Evolutionary conservation across 768 basidiomycete species (phyloP).

Genomic region (Suillus fuscotomentosus): DNA sequence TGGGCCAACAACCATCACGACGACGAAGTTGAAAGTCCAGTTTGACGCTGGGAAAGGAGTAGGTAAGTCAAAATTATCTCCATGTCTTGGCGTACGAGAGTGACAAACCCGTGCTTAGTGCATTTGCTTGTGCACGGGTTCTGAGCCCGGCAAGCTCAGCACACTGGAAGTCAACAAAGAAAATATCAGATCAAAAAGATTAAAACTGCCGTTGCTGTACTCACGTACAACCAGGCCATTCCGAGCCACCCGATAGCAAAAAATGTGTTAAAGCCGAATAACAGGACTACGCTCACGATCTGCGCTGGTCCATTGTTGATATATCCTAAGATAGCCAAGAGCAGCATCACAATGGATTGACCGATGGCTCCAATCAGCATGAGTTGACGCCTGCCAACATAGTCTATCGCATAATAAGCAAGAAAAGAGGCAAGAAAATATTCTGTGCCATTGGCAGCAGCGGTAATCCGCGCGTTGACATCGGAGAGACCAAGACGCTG

Average conservation of each 20-base stretch:
- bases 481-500: slow-evolving; percentile 22
- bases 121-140: slow-evolving; percentile 30
- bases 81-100: not conserved
- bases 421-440: slow-evolving; percentile 44
- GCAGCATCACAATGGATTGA: slow-evolving; percentile 25
- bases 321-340: slow-evolving; percentile 25
- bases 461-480: slow-evolving; percentile 26
- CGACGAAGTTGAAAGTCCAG: slow-evolving; percentile 15
- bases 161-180: slow-evolving; percentile 12
- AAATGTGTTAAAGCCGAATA: slow-evolving; percentile 36
- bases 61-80: not conserved
- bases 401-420: slow-evolving; percentile 48
- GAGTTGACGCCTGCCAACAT: slow-evolving; percentile 45
- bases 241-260: slow-evolving; percentile 39
- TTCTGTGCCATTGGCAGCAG: slow-evolving; percentile 40
- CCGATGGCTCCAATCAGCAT: slow-evolving; percentile 46
- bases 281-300: slow-evolving; percentile 20
- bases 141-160: slow-evolving; percentile 30
- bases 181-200: not conserved
- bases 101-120: slow-evolving; percentile 22
- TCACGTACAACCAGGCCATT: slow-evolving; percentile 33
- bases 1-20: slow-evolving; percentile 12
- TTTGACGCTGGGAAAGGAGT: slow-evolving; percentile 7
- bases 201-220: not conserved
- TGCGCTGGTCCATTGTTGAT: slow-evolving; percentile 21